Base-by-base conservation (phyloP, 805 yeast species). In the Candida cerambycidarum region DNA sequence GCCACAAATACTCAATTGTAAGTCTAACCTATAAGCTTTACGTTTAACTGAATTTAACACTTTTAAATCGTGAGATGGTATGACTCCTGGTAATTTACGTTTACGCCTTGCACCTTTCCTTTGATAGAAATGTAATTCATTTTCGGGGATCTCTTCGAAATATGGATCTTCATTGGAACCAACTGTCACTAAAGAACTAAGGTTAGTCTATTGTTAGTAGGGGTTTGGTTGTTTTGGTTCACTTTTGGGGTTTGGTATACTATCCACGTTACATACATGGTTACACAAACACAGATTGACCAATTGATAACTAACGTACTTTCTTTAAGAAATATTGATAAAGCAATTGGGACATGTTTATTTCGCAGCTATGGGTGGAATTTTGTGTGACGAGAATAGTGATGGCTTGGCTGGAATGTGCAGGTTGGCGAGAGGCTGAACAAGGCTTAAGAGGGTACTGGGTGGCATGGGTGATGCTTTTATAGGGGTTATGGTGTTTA, bases 121-220 rank as follows among this genome's bases (percentile, higher is more conserved):
- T 47, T 69, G 75, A 48, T 69, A 69, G 45, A 69, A 69, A 43
- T 66, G 70, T 42, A 69, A 59, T 36, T 69, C 75, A 25, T 60
- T 47, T 8, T 56, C 63, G 4, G 75, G 75, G 17, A 69, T 67
- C 12, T 59, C 63, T 47, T 69, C 75, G 41, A 62, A 65, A 43
- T 67, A 69, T 8, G 73, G 73, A 41, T 69, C 75, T 18, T 58
- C 59, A 0, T 51, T 52, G 3, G 52, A 56, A 1, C 71, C 73
- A 32, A 65, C 53, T 7, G 47, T 46, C 16, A 63, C 44, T 6
- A 67, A 42, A 14, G 52, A 48, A 17, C 53, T 57, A 8, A 55
- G 42, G 17, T 53, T 46, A 12, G 54, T 50, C 55, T 49, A 29
- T 17, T 13, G 43, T 48, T 46, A 45, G 33, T 34, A 14, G n/a